These are phyloP conservation scores for Coemansia guatemalensis DNA, from an alignment of 192 early-diverging fungal genomes.

Conservation along the genomic window DNA sequence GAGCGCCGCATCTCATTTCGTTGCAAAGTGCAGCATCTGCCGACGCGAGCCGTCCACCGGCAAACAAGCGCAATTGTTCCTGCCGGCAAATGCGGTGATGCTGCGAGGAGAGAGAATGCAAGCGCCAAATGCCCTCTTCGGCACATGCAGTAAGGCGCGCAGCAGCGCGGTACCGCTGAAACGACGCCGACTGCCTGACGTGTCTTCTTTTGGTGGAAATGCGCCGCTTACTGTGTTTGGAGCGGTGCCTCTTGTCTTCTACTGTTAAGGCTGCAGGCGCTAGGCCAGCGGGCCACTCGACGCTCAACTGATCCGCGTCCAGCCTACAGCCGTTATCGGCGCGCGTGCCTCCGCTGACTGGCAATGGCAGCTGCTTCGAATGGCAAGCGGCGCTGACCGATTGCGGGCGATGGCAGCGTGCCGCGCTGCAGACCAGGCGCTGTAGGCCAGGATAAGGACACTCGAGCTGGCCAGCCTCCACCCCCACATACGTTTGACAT, in stretches of 20 bases:
- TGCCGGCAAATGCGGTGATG: neutral
- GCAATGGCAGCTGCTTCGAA: neutral
- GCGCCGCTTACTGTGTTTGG: neutral
- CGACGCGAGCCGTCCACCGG: neutral
- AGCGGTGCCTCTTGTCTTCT: neutral
- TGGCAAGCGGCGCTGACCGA: neutral
- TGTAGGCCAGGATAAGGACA: neutral
- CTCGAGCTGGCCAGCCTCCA: neutral
- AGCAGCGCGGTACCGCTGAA: neutral
- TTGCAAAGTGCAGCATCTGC: neutral
- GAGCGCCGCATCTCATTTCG: neutral
- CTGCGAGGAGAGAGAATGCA: neutral
- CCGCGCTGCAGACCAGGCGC: neutral
- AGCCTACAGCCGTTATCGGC: neutral
- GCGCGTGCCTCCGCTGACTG: neutral
- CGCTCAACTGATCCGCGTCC: neutral
- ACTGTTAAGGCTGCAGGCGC: neutral
- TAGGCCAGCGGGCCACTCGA: neutral
- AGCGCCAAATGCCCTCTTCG: neutral
- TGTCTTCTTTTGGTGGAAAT: neutral
- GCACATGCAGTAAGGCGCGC: constrained; percentile 1
- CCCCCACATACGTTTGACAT: constrained; percentile 2
- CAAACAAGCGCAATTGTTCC: neutral
- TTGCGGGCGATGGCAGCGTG: neutral
- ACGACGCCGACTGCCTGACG: neutral